These are phyloP conservation scores for Aspergillus ustus DNA, from an alignment of 2,329 filamentous ascomycete species.

Conservation along the genomic window DNA sequence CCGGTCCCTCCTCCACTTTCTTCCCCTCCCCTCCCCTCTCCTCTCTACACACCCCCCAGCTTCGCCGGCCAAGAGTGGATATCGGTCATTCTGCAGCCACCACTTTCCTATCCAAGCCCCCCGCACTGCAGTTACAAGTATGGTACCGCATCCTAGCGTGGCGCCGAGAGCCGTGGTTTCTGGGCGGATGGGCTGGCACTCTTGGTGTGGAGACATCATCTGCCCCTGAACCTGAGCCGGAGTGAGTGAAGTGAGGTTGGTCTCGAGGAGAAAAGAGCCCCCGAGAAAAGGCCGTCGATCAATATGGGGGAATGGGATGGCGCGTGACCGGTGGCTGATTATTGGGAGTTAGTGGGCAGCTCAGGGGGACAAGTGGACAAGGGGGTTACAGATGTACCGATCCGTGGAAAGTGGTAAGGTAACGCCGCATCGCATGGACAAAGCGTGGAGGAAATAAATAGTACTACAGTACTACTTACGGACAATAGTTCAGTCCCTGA, in stretches of 20 bases:
- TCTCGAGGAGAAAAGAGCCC: not conserved
- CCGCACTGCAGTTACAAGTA: not conserved
- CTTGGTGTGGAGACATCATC: not conserved
- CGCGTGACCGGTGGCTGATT: not conserved
- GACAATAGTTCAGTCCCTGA: not conserved
- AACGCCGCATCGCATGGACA: not conserved
- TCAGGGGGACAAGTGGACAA: not conserved
- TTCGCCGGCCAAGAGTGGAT: not conserved
- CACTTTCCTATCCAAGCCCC: slow-evolving; percentile 12
- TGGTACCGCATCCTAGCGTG: not conserved
- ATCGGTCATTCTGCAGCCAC: not conserved
- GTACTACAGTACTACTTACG: too few species aligned
- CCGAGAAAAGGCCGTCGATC: slow-evolving; percentile 2
- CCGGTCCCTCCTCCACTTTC: too few species aligned
- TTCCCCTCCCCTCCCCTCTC: too few species aligned
- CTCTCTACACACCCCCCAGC: not conserved
- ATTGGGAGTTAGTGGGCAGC: not conserved
- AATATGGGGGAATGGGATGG: slow-evolving; percentile 1
- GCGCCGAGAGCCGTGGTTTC: not conserved
- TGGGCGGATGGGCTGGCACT: not conserved
- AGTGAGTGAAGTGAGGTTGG: not conserved
- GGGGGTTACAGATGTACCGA: too few species aligned
- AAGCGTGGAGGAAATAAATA: not conserved
- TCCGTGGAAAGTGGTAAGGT: too few species aligned
- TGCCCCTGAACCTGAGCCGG: not conserved